Evolutionary conservation across 371 early-diverging fungal genomes (phyloP).

Genomic region (Encephalitozoon cuniculi): DNA sequence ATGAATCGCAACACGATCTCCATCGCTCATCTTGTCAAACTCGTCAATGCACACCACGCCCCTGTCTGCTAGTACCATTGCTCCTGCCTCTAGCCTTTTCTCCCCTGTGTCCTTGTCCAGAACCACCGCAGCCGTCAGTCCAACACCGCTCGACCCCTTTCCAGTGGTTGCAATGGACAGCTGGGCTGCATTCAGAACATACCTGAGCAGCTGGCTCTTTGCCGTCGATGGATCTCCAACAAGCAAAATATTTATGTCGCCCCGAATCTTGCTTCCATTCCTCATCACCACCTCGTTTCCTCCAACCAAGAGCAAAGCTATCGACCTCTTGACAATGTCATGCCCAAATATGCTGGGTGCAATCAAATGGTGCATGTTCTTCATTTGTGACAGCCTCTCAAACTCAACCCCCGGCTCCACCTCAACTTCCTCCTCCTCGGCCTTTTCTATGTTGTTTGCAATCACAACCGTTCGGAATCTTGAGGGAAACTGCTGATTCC

Average conservation of each 20-base stretch:
- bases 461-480: constrained; percentile 71
- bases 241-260: constrained; percentile 86
- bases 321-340: constrained; percentile 83
- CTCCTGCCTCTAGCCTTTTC: constrained; percentile 88
- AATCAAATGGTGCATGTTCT: constrained; percentile 71
- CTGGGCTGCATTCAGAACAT: constrained; percentile 76
- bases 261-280: constrained; percentile 86
- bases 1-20: constrained; percentile 96
- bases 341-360: constrained; percentile 95
- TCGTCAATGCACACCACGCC: constrained; percentile 98
- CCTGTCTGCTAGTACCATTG: constrained; percentile 95
- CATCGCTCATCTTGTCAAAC: constrained; percentile 98
- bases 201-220: constrained; percentile 79
- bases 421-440: constrained; percentile 45
- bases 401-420: constrained; percentile 66
- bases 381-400: constrained; percentile 66
- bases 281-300: constrained; percentile 83
- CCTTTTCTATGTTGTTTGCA: constrained; percentile 73
- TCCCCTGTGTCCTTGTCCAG: constrained; percentile 74
- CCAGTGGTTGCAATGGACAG: constrained; percentile 85
- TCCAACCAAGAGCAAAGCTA: constrained; percentile 80
- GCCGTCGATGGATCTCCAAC: constrained; percentile 93
- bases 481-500: constrained; percentile 34
- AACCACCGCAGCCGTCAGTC: constrained; percentile 86
- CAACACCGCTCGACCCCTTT: constrained; percentile 87